Base-by-base conservation (phyloP, 305 asterid genomes). In the Fraxinus baroniana region DNA sequence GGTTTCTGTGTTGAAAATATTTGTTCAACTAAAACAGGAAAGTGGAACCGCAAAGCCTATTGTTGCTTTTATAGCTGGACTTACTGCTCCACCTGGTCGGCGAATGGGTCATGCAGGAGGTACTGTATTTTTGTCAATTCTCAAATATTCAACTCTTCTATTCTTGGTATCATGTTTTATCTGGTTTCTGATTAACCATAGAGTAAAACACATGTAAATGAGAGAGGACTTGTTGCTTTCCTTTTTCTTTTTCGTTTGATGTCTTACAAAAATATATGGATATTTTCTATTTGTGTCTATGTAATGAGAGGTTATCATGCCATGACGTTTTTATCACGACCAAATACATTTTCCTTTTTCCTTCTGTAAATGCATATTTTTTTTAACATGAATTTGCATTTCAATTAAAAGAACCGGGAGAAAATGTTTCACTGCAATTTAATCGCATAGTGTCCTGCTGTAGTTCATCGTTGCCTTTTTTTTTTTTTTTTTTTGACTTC, bases 51-150 rank as follows among this genome's bases (percentile, higher is more conserved):
- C 92, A 76, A 94, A 95, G 97, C 97, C 97, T 62, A 85, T 94
- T 82, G 98, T 95, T 82, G 97, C 97, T 83, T 95, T 95, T 84
- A 95, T 94, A 82, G 99, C 99, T 81, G 99, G 99, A 81, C 98
- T 95, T 83, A 95, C 99, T 81, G 99, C 99, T 84, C 99, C 99
- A 81, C 99, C 98, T 81, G 99, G 99, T 70, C 91, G 99, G 80
- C 90, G 98, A 83, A 95, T 95, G 99, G 99, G 98, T 78, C 99
- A 95, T 80, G 99, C 98, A 77, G 99, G 99, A 93, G 99, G 98
- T 95, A 94, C 55, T 81, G 76, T 85, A 10, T 82, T 77, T 46
- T 74, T 35, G 2, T 77, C 10, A 78, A 18, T 73, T 78, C 83
- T 22, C 52, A 70, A 74, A 17, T 20, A 37, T 77, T 70, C 73